Conservation (phyloP, 257 asterid genomes). For the Ophiorrhiza pumila region DNA sequence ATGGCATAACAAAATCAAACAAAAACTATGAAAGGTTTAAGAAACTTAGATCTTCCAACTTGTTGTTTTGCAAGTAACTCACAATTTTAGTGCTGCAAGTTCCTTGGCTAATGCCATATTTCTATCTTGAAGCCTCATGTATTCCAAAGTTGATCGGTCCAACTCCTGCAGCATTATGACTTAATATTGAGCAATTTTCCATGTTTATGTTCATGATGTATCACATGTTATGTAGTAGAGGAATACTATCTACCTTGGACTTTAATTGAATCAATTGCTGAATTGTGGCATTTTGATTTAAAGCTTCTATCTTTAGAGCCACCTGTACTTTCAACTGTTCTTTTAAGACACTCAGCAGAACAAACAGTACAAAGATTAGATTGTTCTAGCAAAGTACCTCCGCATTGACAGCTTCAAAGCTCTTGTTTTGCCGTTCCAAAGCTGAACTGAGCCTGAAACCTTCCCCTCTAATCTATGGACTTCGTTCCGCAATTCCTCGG, state of each 20-base stretch:
- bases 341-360: slow-evolving; percentile 51
- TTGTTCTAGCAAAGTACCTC: slow-evolving; percentile 42
- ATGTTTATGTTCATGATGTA: background rate
- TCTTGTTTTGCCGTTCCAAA: slow-evolving; percentile 66
- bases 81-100: slow-evolving; percentile 90
- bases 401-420: slow-evolving; percentile 41
- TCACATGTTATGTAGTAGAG: slow-evolving; percentile 10
- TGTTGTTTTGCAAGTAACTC: slow-evolving; percentile 27
- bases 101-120: slow-evolving; percentile 86
- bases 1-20: no score
- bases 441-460: slow-evolving; percentile 51
- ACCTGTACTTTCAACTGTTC: slow-evolving; percentile 60
- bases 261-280: slow-evolving; percentile 59
- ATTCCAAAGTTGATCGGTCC: slow-evolving; percentile 52
- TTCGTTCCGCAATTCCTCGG: slow-evolving; percentile 57
- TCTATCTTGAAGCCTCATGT: slow-evolving; percentile 59
- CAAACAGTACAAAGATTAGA: background rate
- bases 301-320: slow-evolving; percentile 54
- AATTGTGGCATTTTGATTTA: slow-evolving; percentile 38
- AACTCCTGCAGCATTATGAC: slow-evolving; percentile 50
- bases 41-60: background rate
- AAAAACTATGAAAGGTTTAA: no score
- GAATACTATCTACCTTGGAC: slow-evolving; percentile 51
- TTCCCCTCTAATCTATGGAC: slow-evolving; percentile 75
- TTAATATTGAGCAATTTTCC: slow-evolving; percentile 2